phyloP scores from a whole-genome alignment of 345 rosid species.

The Salix arbutifolia region DNA sequence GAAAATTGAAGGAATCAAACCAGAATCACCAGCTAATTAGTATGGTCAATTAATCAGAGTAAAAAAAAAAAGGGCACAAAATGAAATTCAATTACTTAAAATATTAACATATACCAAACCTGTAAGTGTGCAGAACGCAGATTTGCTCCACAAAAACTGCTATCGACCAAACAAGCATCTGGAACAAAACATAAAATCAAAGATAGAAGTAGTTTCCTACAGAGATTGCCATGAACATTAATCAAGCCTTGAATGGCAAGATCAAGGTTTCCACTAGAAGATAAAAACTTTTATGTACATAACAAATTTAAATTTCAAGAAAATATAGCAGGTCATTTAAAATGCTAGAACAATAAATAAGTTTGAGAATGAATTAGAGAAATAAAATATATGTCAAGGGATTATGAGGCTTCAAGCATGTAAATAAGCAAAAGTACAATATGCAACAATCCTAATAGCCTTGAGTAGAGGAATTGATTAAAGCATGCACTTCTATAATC shows the following conservation, averaged over 20 bases:
- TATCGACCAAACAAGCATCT: constrained; percentile 82
- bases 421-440: not conserved
- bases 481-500: not conserved
- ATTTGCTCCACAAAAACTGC: constrained; percentile 90
- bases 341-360: not conserved
- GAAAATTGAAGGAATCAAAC: not conserved
- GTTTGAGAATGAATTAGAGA: not conserved
- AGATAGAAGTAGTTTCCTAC: not conserved
- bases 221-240: not conserved
- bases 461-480: not conserved
- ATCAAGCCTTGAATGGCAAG: not conserved
- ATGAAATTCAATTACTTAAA: not conserved
- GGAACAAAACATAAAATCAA: constrained; percentile 23
- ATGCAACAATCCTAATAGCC: not conserved
- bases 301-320: not conserved
- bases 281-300: not conserved
- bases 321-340: not conserved
- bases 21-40: not conserved
- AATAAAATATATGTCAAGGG: not conserved
- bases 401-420: not conserved
- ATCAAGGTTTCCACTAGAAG: not conserved
- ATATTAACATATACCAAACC: constrained; percentile 30
- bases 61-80: not conserved
- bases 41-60: not conserved
- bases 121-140: constrained; percentile 87